These are phyloP conservation scores for Ocimum tenuiflorum DNA, from an alignment of 257 asterid species.

Conservation along the genomic window DNA sequence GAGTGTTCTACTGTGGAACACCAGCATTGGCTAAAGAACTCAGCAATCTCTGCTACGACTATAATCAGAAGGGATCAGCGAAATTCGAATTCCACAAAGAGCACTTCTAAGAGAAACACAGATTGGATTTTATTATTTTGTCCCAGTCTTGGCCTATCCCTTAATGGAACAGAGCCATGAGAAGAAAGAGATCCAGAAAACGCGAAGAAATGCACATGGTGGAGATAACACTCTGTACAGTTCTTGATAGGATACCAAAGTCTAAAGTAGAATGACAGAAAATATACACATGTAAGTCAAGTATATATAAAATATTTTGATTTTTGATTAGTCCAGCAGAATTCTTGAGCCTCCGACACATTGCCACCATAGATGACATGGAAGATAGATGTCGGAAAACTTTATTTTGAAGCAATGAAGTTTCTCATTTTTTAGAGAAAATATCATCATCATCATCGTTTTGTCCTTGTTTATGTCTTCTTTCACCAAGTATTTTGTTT, in stretches of 20 bases:
- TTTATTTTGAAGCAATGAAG: too few relatives aligned
- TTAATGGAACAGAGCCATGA: not conserved
- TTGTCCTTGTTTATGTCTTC: too few relatives aligned
- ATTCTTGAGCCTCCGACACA: conserved; percentile 17
- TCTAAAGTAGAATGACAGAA: conserved; percentile 16
- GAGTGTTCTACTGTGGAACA: conserved; percentile 88
- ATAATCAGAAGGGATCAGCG: conserved; percentile 79
- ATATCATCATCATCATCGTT: too few relatives aligned
- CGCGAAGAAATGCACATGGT: not conserved
- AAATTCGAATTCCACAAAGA: conserved; percentile 95
- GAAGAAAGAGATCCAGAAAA: conserved; percentile 3
- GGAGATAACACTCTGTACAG: conserved; percentile 32
- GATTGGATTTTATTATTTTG: not conserved
- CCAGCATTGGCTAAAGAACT: conserved; percentile 90
- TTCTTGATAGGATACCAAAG: conserved; percentile 14
- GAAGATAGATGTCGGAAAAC: too few relatives aligned
- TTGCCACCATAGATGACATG: not conserved
- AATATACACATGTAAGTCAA: conserved; percentile 24
- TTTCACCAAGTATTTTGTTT: too few relatives aligned
- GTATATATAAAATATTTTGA: conserved; percentile 16
- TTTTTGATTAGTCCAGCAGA: conserved; percentile 14
- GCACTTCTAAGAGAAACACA: conserved; percentile 45
- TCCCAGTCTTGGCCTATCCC: conserved; percentile 21
- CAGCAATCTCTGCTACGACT: conserved; percentile 67
- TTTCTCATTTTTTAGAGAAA: too few relatives aligned